Evolutionary conservation across 192 early-diverging fungal genomes (phyloP).

Genomic region (Coemansia sp.): DNA sequence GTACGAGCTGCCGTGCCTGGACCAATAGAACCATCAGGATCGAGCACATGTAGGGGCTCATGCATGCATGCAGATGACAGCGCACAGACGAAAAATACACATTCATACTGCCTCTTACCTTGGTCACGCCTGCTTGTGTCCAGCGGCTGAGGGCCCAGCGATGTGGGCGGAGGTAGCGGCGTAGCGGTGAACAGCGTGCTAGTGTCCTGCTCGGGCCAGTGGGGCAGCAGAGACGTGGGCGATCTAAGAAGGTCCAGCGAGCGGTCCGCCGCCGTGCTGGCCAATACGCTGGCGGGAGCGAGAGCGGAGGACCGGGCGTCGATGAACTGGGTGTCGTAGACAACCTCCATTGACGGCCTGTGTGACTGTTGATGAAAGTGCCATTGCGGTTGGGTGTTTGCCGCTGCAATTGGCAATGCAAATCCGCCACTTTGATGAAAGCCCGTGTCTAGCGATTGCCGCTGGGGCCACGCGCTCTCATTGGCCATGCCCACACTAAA

Average conservation of each 20-base stretch:
- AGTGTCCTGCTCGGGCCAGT: conserved; percentile 33
- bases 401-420: conserved; percentile 21
- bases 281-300: neutral
- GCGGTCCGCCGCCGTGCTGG: neutral
- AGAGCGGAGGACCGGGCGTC: conserved; percentile 41
- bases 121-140: neutral
- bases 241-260: conserved; percentile 28
- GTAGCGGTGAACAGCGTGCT: neutral
- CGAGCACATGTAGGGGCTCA: neutral
- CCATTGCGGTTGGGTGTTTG: conserved; percentile 9
- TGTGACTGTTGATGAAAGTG: conserved; percentile 17
- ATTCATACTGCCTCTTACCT: conserved; percentile 9
- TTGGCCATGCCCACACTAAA: neutral
- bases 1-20: neutral
- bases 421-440: conserved; percentile 6
- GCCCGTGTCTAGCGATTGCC: neutral
- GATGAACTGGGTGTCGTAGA: conserved; percentile 45
- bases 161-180: neutral
- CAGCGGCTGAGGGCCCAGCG: neutral
- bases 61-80: neutral
- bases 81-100: conserved; percentile 1
- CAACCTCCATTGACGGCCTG: conserved; percentile 1
- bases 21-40: neutral
- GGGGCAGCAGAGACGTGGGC: conserved; percentile 41
- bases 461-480: conserved; percentile 8